These are phyloP conservation scores for Cystobasidiaceae sp. DNA, from an alignment of 1,284 basidiomycete species.

Conservation along the genomic window DNA sequence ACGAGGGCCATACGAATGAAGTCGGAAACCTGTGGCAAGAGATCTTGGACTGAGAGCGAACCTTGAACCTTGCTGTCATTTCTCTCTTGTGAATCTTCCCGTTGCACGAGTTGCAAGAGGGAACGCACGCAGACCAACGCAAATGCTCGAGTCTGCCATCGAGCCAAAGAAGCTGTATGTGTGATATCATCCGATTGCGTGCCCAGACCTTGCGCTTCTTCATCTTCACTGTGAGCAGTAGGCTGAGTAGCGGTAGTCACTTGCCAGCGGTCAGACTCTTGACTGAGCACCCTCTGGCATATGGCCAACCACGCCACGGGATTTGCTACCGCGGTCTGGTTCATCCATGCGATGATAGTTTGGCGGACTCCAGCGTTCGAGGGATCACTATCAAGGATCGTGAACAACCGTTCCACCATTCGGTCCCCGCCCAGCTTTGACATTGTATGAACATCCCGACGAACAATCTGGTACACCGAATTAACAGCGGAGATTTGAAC, in stretches of 20 bases:
- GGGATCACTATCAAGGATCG: constrained; percentile 87
- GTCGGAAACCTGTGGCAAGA: constrained; percentile 79
- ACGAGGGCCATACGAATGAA: constrained; percentile 97
- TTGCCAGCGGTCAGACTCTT: constrained; percentile 47
- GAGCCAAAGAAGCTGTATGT: constrained; percentile 35
- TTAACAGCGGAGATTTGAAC: constrained; percentile 92
- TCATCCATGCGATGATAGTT: constrained; percentile 91
- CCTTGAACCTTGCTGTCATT: constrained; percentile 30
- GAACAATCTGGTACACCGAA: constrained; percentile 92
- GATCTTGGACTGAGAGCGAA: constrained; percentile 46
- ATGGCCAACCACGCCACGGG: constrained; percentile 97
- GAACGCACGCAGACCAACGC: constrained; percentile 87
- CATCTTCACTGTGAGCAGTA: constrained; percentile 56
- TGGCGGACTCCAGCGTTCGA: constrained; percentile 89
- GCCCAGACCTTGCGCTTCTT: constrained; percentile 64
- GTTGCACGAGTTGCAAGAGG: constrained; percentile 71
- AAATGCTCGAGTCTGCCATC: constrained; percentile 96
- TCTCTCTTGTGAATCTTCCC: constrained; percentile 56
- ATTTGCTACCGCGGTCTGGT: constrained; percentile 85
- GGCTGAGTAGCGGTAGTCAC: constrained; percentile 44
- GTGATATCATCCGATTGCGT: constrained; percentile 1
- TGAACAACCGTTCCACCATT: constrained; percentile 90
- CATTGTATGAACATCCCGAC: constrained; percentile 86
- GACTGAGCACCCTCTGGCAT: constrained; percentile 85
- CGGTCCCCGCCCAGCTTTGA: constrained; percentile 88